Percentiles rank a stretch among this genome's conserved stretches.
phyloP scores from a whole-genome alignment of 1,139 yeast genomes.

The Yamadazyma conglobata region DNA sequence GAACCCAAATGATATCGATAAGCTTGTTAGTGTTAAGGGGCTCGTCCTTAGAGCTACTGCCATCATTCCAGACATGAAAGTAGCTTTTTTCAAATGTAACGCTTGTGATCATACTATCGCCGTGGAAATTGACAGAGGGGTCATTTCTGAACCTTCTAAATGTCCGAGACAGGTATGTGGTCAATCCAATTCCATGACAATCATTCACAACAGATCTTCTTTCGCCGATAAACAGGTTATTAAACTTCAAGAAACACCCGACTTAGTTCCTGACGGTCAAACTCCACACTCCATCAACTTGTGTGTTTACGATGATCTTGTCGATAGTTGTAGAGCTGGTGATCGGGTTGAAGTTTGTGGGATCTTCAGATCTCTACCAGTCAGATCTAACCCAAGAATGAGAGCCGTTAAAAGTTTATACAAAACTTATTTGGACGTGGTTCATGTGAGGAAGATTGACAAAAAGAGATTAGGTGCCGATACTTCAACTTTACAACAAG shows the following conservation, averaged over 20 bases:
- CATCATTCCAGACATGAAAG: conserved; percentile 96
- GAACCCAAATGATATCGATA: conserved; percentile 94
- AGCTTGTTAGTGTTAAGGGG: conserved; percentile 87
- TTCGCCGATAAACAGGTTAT: conserved; percentile 95
- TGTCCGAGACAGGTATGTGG: conserved; percentile 90
- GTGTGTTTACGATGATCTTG: conserved; percentile 94
- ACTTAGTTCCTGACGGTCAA: conserved; percentile 97
- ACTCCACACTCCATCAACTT: conserved; percentile 95
- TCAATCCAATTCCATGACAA: conserved; percentile 83
- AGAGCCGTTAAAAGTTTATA: conserved; percentile 79
- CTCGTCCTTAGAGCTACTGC: conserved; percentile 85
- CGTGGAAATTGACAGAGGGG: conserved; percentile 92
- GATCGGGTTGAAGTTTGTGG: conserved; percentile 96
- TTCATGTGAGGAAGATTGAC: conserved; percentile 85
- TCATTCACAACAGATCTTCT: conserved; percentile 86
- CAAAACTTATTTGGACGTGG: conserved; percentile 92
- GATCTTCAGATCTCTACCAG: conserved; percentile 89
- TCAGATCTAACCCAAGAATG: conserved; percentile 80
- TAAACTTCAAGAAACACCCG: conserved; percentile 95
- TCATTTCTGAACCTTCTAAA: conserved; percentile 85
- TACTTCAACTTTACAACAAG: conserved; percentile 55
- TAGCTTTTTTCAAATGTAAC: conserved; percentile 91
- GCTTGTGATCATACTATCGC: conserved; percentile 93
- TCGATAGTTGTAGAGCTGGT: conserved; percentile 94
- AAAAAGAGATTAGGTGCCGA: conserved; percentile 80